Evolutionary conservation across 768 basidiomycete genomes (phyloP).

Genomic region (Trametes cinnabarina): DNA sequence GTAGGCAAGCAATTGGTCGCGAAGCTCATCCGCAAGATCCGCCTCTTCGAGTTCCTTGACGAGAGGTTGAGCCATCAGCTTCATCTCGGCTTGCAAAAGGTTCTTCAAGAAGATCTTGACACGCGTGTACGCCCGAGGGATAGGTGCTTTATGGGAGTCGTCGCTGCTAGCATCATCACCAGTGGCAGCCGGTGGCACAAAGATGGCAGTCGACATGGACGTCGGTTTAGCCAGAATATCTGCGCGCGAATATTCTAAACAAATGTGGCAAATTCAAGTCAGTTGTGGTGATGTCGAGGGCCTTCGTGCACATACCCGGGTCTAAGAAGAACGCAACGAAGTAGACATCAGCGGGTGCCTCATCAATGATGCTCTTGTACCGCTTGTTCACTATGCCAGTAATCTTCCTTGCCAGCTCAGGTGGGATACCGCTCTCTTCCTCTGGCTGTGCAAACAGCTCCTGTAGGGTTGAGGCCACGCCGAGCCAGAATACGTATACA

Average conservation of each 20-base stretch:
- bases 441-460: neutral
- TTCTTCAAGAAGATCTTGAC: conserved; percentile 6
- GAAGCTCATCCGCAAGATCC: neutral
- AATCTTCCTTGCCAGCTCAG: neutral
- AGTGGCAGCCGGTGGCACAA: neutral
- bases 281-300: neutral
- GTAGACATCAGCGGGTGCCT: conserved; percentile 2
- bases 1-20: neutral
- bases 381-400: neutral
- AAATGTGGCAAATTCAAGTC: no score
- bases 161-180: neutral
- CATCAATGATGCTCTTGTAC: conserved; percentile 1
- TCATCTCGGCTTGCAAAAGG: neutral
- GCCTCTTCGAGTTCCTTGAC: neutral
- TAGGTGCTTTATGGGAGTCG: neutral
- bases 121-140: neutral
- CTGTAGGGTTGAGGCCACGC: neutral
- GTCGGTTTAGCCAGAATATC: neutral
- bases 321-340: neutral
- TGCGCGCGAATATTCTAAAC: neutral
- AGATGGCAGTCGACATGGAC: neutral
- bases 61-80: neutral
- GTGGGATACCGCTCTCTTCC: neutral
- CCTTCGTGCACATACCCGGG: neutral
- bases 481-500: conserved; percentile 3